phyloP scores from a whole-genome alignment of 2,329 filamentous ascomycete genomes.

The Neonectria neomacrospora region DNA sequence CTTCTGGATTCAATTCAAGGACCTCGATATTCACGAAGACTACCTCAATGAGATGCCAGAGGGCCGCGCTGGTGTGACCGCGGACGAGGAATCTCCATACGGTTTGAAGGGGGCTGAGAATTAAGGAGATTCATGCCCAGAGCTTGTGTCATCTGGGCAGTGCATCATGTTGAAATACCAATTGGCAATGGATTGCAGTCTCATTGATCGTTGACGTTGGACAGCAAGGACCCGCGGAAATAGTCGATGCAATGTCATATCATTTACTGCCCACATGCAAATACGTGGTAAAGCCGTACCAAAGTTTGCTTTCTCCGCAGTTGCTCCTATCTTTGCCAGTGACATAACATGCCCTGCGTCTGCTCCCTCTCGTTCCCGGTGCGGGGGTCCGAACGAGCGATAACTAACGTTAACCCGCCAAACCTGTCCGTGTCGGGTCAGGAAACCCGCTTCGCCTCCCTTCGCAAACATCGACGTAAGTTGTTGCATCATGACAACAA shows the following conservation, averaged over 20 bases:
- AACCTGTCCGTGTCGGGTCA: background rate
- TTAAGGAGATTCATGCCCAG: background rate
- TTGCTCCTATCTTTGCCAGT: conserved; percentile 7
- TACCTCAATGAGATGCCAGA: conserved; percentile 68
- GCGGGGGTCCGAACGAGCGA: conserved; percentile 16
- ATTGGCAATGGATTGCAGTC: background rate
- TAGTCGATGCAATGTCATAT: background rate
- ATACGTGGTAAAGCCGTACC: background rate
- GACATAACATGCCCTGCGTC: no score
- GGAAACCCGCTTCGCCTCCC: background rate
- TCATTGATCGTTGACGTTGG: background rate
- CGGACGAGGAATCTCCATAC: conserved; percentile 37
- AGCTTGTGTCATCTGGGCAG: no score
- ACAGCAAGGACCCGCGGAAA: background rate
- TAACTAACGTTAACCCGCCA: background rate
- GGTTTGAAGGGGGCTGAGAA: conserved; percentile 28
- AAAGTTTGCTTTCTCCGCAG: background rate
- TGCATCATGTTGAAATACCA: conserved; percentile 3
- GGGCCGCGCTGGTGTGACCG: conserved; percentile 43
- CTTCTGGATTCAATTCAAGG: conserved; percentile 76
- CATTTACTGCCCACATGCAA: background rate
- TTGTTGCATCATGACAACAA: background rate
- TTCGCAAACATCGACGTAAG: background rate
- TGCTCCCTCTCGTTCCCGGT: conserved; percentile 10
- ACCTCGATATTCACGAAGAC: conserved; percentile 73